Evolutionary conservation across 2,329 filamentous ascomycete genomes (phyloP).

Genomic region (Penicillium sp.): DNA sequence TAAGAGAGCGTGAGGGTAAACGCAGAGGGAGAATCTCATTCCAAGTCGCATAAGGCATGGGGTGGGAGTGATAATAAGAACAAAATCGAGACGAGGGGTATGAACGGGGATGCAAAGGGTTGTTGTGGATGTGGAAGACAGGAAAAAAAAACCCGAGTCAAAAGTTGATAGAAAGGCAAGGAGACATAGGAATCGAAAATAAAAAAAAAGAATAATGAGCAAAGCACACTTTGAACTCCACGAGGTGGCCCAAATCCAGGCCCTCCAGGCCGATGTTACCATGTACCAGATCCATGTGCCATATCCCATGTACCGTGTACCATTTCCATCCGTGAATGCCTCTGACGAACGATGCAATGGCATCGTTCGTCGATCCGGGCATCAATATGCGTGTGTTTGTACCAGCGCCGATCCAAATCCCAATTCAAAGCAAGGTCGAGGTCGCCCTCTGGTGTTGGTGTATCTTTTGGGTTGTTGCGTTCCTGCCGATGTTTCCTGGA

Average conservation of each 20-base stretch:
- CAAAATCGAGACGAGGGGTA: constrained; percentile 2
- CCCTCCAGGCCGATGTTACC: constrained; percentile 1
- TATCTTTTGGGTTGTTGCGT: constrained; percentile 11
- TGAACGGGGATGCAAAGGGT: constrained; percentile 6
- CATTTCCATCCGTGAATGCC: constrained; percentile 4
- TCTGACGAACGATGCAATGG: background rate
- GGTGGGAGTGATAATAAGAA: constrained; percentile 16
- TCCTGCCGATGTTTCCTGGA: background rate
- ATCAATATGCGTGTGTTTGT: constrained; percentile 4
- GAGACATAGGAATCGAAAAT: constrained; percentile 9
- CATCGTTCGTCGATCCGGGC: constrained; percentile 7
- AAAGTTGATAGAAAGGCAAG: constrained; percentile 16
- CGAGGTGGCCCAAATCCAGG: constrained; percentile 1
- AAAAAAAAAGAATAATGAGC: constrained; percentile 1
- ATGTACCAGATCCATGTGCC: constrained; percentile 8
- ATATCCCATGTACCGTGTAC: constrained; percentile 10
- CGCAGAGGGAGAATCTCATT: too few relatives aligned
- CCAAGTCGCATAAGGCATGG: too few relatives aligned
- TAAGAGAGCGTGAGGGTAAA: constrained; percentile 8
- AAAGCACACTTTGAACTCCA: constrained; percentile 12
- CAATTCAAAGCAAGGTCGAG: constrained; percentile 21
- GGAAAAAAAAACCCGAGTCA: constrained; percentile 15
- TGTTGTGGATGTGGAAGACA: constrained; percentile 13
- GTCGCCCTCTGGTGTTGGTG: constrained; percentile 24
- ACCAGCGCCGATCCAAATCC: constrained; percentile 15